Evolutionary conservation across 352 stramenopile species (phyloP).

Genomic region (Phytopythium ostracodes): DNA sequence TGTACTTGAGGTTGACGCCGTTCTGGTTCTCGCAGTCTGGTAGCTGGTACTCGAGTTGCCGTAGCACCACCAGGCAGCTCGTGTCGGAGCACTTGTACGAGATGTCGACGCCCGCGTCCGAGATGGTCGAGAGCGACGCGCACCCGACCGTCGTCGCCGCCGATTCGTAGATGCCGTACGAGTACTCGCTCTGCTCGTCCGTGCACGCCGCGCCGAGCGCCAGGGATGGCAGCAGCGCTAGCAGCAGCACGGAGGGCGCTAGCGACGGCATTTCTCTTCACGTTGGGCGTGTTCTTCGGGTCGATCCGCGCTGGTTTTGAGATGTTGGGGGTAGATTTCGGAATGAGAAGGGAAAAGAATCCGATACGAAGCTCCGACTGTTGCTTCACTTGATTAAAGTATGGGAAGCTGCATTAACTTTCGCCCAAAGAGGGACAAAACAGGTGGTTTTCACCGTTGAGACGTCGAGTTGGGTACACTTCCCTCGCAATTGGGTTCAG

Average conservation of each 20-base stretch:
- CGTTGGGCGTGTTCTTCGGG: neutral
- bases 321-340: neutral
- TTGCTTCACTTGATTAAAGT: no score
- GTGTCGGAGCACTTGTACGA: neutral
- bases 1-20: conserved; percentile 1
- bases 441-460: no score
- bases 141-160: neutral
- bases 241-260: neutral
- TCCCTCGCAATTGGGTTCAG: no score
- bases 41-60: conserved; percentile 8
- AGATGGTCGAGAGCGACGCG: conserved; percentile 3
- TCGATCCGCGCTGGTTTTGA: neutral
- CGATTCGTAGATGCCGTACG: conserved; percentile 4
- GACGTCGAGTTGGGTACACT: no score
- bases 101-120: conserved; percentile 5
- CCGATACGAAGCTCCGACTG: no score
- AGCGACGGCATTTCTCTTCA: neutral
- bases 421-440: no score
- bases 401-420: no score
- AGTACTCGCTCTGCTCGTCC: conserved; percentile 8
- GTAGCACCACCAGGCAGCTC: neutral
- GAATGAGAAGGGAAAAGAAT: neutral
- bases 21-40: conserved; percentile 3
- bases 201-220: conserved; percentile 14
- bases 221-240: neutral